Conservation (phyloP, 805 yeast species). For the Metschnikowia chrysomelidarum region DNA sequence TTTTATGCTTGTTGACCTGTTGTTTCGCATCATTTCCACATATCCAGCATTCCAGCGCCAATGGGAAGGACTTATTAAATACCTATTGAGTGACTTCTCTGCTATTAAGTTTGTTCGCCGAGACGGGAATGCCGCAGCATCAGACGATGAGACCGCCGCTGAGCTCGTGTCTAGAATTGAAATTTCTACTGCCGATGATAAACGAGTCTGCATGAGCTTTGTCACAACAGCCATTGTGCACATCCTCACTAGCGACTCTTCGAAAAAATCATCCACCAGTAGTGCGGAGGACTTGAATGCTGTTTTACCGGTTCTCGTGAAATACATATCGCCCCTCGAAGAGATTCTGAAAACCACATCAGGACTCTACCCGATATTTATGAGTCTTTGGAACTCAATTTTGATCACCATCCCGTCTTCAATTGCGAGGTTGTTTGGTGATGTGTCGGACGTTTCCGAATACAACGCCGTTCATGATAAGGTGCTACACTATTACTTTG, state of each 20-base stretch:
- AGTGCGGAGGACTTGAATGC: slow-evolving; percentile 17
- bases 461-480: slow-evolving; percentile 27
- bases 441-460: slow-evolving; percentile 23
- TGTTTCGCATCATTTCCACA: slow-evolving; percentile 34
- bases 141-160: slow-evolving; percentile 22
- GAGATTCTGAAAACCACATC: slow-evolving; percentile 22
- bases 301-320: slow-evolving; percentile 24
- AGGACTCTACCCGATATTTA: slow-evolving; percentile 20
- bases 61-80: slow-evolving; percentile 42
- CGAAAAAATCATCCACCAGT: slow-evolving; percentile 17
- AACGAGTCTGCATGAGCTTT: slow-evolving; percentile 31
- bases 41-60: slow-evolving; percentile 29
- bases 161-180: slow-evolving; percentile 31
- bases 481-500: slow-evolving; percentile 24
- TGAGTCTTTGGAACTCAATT: slow-evolving; percentile 28
- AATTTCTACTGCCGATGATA: slow-evolving; percentile 23
- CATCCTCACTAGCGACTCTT: slow-evolving; percentile 26
- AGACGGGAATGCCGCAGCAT: slow-evolving; percentile 14
- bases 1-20: slow-evolving; percentile 12
- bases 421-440: slow-evolving; percentile 26
- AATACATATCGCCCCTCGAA: slow-evolving; percentile 24
- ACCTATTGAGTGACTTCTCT: slow-evolving; percentile 45
- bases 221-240: slow-evolving; percentile 39
- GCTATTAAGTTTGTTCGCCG: slow-evolving; percentile 24
- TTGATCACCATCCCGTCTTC: slow-evolving; percentile 15